Evolutionary conservation across 495 filamentous ascomycete genomes (phyloP), one percentile per base, ranked within the genome.

Genomic region (Talaromyces proteolyticus): DNA sequence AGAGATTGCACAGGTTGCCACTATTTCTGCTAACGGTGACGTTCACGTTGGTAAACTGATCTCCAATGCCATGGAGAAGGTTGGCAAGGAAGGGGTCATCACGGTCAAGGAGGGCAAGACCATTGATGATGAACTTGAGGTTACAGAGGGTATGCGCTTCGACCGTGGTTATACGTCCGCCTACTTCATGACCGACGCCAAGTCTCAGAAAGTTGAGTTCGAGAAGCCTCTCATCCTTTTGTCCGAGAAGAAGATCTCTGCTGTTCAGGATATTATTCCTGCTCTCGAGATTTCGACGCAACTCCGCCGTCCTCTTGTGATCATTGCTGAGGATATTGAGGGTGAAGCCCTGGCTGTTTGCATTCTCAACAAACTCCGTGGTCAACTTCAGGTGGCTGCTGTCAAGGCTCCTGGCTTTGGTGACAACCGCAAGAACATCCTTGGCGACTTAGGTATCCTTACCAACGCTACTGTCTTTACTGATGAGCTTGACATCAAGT

Each of bases 91-190:
- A 77, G 93, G 93, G 79, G 93, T 98, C 56, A 98, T 98, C 67
- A 98, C 93, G 43, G 91, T 96, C 52, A 97, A 97, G 84, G 93
- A 98, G 78, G 93, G 93, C 59, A 97, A 97, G 86, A 98, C 93
- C 44, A 85, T 94, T 65, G 86, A 90, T 62, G 93, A 98, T 58
- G 94, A 98, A 80, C 84, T 98, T 41, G 93, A 97, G 72, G 86
- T 98, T 52, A 98, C 93, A 21, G 93, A 98, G 82, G 93, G 93
- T 70, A 98, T 98, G 93, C 87, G 91, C 65, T 97, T 98, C 75
- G 93, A 98, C 79, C 91, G 93, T 60, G 93, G 93, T 49, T 98
- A 82, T 73, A 93, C 96, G 62, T 98, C 93, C 36, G 88, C 93
- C 58, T 98, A 98, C 84, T 98, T 98, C 83, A 97, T 97, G 79